phyloP scores from a whole-genome alignment of 768 basidiomycete species.

The Psilocybe azurescens region DNA sequence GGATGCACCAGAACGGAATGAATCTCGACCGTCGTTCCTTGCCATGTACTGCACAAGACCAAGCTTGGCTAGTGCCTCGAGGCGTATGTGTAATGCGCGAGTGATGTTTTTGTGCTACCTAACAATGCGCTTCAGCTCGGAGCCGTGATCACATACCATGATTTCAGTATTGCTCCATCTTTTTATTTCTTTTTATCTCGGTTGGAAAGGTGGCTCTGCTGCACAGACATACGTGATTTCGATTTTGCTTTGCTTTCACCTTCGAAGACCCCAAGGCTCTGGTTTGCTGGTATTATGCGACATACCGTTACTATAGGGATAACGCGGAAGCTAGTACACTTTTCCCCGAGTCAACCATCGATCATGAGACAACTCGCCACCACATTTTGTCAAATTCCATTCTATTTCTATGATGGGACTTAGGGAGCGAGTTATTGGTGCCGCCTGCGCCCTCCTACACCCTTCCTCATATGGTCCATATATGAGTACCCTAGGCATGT shows the following conservation, averaged over 20 bases:
- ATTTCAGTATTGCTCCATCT: too few species aligned
- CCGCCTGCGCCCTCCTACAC: background rate
- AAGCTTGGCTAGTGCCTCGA: slow-evolving; percentile 7
- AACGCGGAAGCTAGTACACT: too few species aligned
- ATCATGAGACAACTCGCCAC: background rate
- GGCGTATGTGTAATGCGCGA: background rate
- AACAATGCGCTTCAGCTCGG: too few species aligned
- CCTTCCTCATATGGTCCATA: background rate
- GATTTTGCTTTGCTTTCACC: too few species aligned
- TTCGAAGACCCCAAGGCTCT: too few species aligned
- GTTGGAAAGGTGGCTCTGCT: too few species aligned
- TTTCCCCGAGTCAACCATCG: background rate
- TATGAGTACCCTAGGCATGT: background rate
- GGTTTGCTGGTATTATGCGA: too few species aligned
- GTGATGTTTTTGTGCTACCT: too few species aligned
- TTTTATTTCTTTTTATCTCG: too few species aligned
- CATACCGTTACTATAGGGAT: too few species aligned
- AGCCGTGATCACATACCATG: too few species aligned
- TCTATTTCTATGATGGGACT: slow-evolving; percentile 11
- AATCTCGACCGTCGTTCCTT: background rate
- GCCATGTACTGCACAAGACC: background rate
- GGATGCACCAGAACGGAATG: background rate
- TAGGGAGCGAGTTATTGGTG: background rate
- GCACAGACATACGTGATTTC: too few species aligned
- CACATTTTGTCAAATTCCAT: slow-evolving; percentile 5